phyloP scores from a whole-genome alignment of 1,139 yeast species.

The Magnusiomyces ingens region DNA sequence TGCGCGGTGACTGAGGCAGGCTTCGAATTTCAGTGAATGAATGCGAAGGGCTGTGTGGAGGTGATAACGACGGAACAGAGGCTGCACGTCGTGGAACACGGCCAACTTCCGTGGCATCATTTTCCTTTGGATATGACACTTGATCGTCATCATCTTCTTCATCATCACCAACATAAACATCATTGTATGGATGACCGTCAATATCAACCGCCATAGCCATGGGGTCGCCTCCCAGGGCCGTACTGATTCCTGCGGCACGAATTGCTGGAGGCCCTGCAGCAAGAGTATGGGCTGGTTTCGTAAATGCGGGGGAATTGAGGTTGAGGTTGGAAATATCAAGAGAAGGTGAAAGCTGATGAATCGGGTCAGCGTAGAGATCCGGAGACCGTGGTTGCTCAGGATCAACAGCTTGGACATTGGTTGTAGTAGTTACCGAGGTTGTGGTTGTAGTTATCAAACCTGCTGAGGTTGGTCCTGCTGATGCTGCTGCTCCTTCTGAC shows the following conservation, averaged over 20 bases:
- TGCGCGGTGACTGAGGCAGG: conserved; percentile 6
- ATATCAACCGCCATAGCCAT: background rate
- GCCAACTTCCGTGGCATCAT: background rate
- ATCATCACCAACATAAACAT: background rate
- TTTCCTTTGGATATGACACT: background rate
- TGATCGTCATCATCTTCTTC: background rate
- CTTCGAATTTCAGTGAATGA: conserved; percentile 6
- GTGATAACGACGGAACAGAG: conserved; percentile 6
- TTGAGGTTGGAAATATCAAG: conserved; percentile 2
- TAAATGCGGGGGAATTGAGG: background rate
- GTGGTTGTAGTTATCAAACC: conserved; percentile 9
- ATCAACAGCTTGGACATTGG: conserved; percentile 7
- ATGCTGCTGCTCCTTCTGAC: background rate
- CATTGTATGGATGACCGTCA: background rate
- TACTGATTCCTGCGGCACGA: background rate
- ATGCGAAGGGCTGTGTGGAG: conserved; percentile 3
- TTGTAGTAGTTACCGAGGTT: background rate
- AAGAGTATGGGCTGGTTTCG: background rate
- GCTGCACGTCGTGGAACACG: background rate
- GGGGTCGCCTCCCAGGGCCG: conserved; percentile 1
- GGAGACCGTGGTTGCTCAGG: conserved; percentile 4
- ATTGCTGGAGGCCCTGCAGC: background rate
- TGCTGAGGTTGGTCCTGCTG: conserved; percentile 22
- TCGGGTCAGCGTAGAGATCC: background rate
- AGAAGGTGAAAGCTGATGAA: conserved; percentile 5